These are phyloP conservation scores for Ascochyta pisi DNA, from an alignment of 2,329 filamentous ascomycete genomes.

Conservation along the genomic window DNA sequence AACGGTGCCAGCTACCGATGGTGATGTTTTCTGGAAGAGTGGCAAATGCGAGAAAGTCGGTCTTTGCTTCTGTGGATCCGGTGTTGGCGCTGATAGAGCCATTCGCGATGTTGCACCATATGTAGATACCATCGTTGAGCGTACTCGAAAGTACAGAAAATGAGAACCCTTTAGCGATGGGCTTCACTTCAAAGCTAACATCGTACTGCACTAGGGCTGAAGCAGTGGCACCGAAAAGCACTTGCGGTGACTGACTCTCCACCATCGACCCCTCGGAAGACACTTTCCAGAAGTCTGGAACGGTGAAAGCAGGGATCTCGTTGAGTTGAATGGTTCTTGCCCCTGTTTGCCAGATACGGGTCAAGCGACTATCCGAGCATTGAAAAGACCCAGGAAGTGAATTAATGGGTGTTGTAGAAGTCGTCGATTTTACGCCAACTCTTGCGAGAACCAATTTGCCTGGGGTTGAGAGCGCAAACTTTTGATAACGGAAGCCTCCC, in stretches of 20 bases:
- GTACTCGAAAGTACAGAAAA: conserved; percentile 43
- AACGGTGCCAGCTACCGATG: conserved; percentile 12
- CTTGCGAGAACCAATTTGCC: conserved; percentile 35
- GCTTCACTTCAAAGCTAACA: conserved; percentile 38
- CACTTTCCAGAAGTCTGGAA: conserved; percentile 38
- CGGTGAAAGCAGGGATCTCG: conserved; percentile 34
- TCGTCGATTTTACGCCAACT: conserved; percentile 37
- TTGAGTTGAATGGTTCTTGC: conserved; percentile 44
- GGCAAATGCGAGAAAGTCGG: neutral
- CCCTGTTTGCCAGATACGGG: conserved; percentile 40
- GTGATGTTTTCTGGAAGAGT: conserved; percentile 6
- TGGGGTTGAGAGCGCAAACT: conserved; percentile 44
- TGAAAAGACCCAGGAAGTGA: conserved; percentile 39
- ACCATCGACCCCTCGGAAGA: conserved; percentile 36
- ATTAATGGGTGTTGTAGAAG: conserved; percentile 28
- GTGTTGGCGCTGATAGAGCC: conserved; percentile 13
- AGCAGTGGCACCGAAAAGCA: conserved; percentile 19
- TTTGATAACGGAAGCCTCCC: conserved; percentile 49
- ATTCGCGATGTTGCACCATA: conserved; percentile 30
- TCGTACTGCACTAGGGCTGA: conserved; percentile 28
- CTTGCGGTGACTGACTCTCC: conserved; percentile 37
- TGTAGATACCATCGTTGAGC: conserved; percentile 27
- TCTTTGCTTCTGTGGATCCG: conserved; percentile 2
- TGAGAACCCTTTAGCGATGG: conserved; percentile 36
- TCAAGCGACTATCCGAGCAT: conserved; percentile 37